A percentile compares a stretch with the other conserved stretches of the same genome.
Conservation (phyloP, 2,329 filamentous ascomycete genomes). For the Cladosporium halotolerans region DNA sequence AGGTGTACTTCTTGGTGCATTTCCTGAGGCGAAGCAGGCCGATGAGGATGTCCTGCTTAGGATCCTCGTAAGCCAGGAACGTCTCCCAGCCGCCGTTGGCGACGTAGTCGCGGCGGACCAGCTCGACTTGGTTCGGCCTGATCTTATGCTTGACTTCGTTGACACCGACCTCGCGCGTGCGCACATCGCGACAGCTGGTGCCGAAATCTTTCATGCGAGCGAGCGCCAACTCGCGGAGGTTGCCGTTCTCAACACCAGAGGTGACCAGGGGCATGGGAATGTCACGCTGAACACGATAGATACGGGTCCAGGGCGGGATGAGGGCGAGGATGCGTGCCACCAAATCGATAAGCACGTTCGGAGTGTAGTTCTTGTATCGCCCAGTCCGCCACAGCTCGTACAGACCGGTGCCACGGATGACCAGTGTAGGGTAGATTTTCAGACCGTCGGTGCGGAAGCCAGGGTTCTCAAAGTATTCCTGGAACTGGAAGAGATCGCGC, state of each 20-base stretch:
- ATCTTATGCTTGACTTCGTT: constrained; percentile 99
- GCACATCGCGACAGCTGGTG: constrained; percentile 90
- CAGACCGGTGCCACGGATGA: constrained; percentile 90
- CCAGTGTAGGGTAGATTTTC: constrained; percentile 96
- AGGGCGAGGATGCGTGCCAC: constrained; percentile 93
- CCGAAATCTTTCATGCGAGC: constrained; percentile 99
- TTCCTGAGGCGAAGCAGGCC: constrained; percentile 82
- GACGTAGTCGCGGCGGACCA: constrained; percentile 86
- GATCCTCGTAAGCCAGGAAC: constrained; percentile 95
- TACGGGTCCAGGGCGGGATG: constrained; percentile 94
- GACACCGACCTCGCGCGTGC: constrained; percentile 92
- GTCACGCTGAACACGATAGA: constrained; percentile 96
- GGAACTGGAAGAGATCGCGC: constrained; percentile 90
- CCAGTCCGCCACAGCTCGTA: constrained; percentile 98
- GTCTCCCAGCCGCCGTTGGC: constrained; percentile 99
- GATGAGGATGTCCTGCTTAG: constrained; percentile 96
- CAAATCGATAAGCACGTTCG: constrained; percentile 90
- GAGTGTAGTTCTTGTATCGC: constrained; percentile 96
- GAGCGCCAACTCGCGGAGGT: constrained; percentile 83
- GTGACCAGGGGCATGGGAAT: constrained; percentile 99
- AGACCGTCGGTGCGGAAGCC: constrained; percentile 93
- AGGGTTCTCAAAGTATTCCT: constrained; percentile 96
- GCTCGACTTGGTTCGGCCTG: constrained; percentile 88
- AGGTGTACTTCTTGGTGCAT: constrained; percentile 87
- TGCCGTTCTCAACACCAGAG: constrained; percentile 95